Conservation (phyloP, 2,329 filamentous ascomycete genomes). For the Fusarium succisae region DNA sequence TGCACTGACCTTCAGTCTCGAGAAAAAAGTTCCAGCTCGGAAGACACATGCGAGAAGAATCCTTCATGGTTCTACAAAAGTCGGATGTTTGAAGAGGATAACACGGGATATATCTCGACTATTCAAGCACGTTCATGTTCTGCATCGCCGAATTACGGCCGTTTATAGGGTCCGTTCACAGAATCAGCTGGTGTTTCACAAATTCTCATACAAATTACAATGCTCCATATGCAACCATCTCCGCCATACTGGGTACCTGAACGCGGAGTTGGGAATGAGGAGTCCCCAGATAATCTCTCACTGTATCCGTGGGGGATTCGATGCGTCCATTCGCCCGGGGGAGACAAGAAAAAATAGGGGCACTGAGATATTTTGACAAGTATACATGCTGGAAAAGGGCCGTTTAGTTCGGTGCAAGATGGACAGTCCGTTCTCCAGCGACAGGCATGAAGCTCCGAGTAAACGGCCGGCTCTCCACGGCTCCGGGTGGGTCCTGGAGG, state of each 20-base stretch:
- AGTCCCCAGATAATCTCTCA: slow-evolving; percentile 30
- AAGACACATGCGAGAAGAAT: slow-evolving; percentile 1
- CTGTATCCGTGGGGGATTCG: slow-evolving; percentile 6
- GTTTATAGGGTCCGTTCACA: slow-evolving; percentile 22
- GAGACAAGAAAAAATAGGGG: slow-evolving; percentile 9
- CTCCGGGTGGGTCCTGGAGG: slow-evolving; percentile 27
- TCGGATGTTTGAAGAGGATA: slow-evolving; percentile 25
- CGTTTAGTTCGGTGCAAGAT: slow-evolving; percentile 27
- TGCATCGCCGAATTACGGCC: slow-evolving; percentile 32
- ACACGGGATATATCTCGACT: slow-evolving; percentile 15
- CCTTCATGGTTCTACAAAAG: neutral
- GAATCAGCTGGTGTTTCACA: slow-evolving; percentile 28
- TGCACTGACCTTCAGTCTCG: neutral
- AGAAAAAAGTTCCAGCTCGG: neutral
- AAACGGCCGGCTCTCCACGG: slow-evolving; percentile 40
- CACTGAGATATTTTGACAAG: slow-evolving; percentile 22
- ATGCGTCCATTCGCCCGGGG: neutral
- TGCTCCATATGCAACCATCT: slow-evolving; percentile 9
- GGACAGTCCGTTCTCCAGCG: slow-evolving; percentile 25
- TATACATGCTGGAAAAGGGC: slow-evolving; percentile 20
- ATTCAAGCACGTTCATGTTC: slow-evolving; percentile 3
- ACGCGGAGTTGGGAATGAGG: neutral
- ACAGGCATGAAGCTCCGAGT: slow-evolving; percentile 41
- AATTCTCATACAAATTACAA: neutral
- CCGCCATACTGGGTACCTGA: neutral